phyloP scores from a whole-genome alignment of 2,329 filamentous ascomycete species.

The Claviceps capensis region DNA sequence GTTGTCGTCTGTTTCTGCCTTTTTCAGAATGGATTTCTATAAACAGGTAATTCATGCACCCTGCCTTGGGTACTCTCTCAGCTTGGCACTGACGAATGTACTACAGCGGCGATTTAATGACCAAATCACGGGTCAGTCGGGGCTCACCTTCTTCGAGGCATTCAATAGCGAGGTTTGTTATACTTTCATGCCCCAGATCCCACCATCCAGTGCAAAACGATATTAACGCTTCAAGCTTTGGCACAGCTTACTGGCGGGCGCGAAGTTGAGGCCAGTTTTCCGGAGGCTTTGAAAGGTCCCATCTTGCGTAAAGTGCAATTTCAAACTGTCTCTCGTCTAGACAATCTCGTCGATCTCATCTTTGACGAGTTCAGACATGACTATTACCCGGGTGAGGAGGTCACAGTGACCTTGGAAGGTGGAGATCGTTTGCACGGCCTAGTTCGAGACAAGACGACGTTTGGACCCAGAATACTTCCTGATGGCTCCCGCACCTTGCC shows the following conservation, averaged over 20 bases:
- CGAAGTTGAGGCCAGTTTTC: conserved; percentile 85
- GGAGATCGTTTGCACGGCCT: conserved; percentile 59
- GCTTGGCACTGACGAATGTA: conserved; percentile 2
- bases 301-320: conserved; percentile 87
- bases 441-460: conserved; percentile 75
- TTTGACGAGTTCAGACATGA: conserved; percentile 75
- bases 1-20: background rate
- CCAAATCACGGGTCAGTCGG: conserved; percentile 87
- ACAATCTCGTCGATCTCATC: conserved; percentile 57
- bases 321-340: conserved; percentile 76
- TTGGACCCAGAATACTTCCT: conserved; percentile 42
- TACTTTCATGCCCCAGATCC: background rate
- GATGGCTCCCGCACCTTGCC: conserved; percentile 60
- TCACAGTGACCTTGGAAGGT: conserved; percentile 56
- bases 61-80: background rate
- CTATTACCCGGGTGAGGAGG: conserved; percentile 79
- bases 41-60: conserved; percentile 49
- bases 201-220: background rate
- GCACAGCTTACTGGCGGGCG: conserved; percentile 60
- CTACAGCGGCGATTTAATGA: conserved; percentile 76
- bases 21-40: conserved; percentile 73
- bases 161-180: conserved; percentile 68
- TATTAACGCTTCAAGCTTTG: conserved; percentile 1
- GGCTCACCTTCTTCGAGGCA: conserved; percentile 84
- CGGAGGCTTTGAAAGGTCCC: conserved; percentile 79